Evolutionary conservation across 1,139 yeast species (phyloP).

Genomic region (Saccharomyces hybrid): DNA sequence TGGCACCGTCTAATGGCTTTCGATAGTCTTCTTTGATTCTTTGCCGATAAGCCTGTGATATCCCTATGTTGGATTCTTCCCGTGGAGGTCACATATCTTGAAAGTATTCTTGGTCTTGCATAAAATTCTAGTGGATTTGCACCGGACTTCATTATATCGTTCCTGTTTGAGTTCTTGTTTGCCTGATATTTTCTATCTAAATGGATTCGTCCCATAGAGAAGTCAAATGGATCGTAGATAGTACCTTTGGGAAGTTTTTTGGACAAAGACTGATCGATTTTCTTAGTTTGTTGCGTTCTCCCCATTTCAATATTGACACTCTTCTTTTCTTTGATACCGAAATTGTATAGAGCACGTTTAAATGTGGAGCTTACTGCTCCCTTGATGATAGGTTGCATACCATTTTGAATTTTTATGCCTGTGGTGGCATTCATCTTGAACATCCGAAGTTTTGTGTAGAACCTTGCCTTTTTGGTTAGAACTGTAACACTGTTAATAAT

Average conservation of each 20-base stretch:
- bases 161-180: conserved; percentile 16
- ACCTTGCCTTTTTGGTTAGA: conserved; percentile 1
- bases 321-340: conserved; percentile 29
- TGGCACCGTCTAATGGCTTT: conserved; percentile 66
- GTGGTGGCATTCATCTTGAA: conserved; percentile 16
- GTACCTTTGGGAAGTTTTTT: conserved; percentile 10
- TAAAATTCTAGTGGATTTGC: conserved; percentile 60
- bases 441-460: conserved; percentile 40
- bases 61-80: conserved; percentile 64
- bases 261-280: conserved; percentile 44
- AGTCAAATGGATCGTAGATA: conserved; percentile 69
- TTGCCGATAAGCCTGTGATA: conserved; percentile 55
- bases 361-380: not conserved
- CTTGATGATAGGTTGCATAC: not conserved
- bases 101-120: conserved; percentile 56
- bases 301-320: conserved; percentile 95
- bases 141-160: conserved; percentile 48
- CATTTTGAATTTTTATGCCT: not conserved
- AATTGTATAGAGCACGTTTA: not conserved
- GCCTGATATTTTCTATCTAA: conserved; percentile 28
- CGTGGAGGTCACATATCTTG: conserved; percentile 50
- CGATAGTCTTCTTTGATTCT: conserved; percentile 56
- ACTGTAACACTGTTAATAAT: not conserved
- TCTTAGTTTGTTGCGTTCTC: conserved; percentile 81
- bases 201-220: conserved; percentile 48